A percentile compares a stretch with the other conserved stretches of the same genome.
phyloP scores from a whole-genome alignment of 2,329 filamentous ascomycete genomes.

The Zymoseptoria pseudotritici region DNA sequence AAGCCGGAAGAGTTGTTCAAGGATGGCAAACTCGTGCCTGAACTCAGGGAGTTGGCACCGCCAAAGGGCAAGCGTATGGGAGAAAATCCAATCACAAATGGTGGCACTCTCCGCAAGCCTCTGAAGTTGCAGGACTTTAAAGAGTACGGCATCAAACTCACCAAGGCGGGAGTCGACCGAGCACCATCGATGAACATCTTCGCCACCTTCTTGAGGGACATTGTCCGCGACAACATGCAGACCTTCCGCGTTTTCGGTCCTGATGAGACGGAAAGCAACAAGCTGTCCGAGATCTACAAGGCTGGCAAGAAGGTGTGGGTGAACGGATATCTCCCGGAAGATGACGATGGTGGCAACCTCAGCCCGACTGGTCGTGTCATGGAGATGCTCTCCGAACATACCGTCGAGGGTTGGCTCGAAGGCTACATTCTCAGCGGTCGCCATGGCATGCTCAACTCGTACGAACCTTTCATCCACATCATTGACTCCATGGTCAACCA shows the following conservation, averaged over 20 bases:
- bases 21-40: slow-evolving; percentile 54
- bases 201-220: slow-evolving; percentile 58
- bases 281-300: slow-evolving; percentile 63
- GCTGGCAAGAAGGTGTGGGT: slow-evolving; percentile 75
- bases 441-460: slow-evolving; percentile 70
- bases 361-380: slow-evolving; percentile 63
- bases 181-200: slow-evolving; percentile 64
- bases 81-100: slow-evolving; percentile 68
- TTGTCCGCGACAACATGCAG: slow-evolving; percentile 56
- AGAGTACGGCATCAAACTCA: slow-evolving; percentile 56
- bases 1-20: slow-evolving; percentile 65
- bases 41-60: slow-evolving; percentile 59
- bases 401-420: slow-evolving; percentile 72
- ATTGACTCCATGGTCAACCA: slow-evolving; percentile 83
- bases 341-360: slow-evolving; percentile 66
- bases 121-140: slow-evolving; percentile 64
- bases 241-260: slow-evolving; percentile 72
- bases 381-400: slow-evolving; percentile 80
- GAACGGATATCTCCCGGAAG: slow-evolving; percentile 70
- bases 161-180: slow-evolving; percentile 45
- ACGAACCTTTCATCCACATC: slow-evolving; percentile 76
- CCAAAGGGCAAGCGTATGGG: slow-evolving; percentile 63
- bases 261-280: slow-evolving; percentile 77
- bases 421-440: slow-evolving; percentile 69
- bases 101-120: slow-evolving; percentile 59